A percentile compares a stretch with the other conserved stretches of the same genome.
Evolutionary conservation across 345 rosid species (phyloP).

Genomic region (Durio zibethinus): DNA sequence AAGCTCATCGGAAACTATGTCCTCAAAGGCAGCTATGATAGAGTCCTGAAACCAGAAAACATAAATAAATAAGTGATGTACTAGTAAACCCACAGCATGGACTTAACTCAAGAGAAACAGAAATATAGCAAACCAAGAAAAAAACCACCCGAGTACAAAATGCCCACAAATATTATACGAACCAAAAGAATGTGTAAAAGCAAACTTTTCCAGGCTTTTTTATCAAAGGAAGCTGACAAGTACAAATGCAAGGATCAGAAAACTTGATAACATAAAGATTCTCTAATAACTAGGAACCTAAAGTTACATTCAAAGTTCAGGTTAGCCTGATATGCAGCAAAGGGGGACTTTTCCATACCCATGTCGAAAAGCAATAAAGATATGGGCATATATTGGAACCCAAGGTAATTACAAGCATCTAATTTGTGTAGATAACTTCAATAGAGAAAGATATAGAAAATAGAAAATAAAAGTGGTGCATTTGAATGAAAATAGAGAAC

Average conservation of each 20-base stretch:
- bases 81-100: background rate
- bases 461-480: background rate
- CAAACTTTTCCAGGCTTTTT: background rate
- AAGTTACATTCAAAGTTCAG: background rate
- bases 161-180: background rate
- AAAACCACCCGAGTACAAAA: background rate
- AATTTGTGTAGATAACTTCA: background rate
- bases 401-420: background rate
- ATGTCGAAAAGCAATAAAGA: background rate
- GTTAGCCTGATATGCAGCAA: background rate
- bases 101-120: background rate
- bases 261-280: background rate
- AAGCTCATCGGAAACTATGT: conserved; percentile 71
- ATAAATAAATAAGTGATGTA: background rate
- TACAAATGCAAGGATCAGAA: background rate
- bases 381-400: background rate
- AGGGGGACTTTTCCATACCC: background rate
- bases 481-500: conserved; percentile 20
- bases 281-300: background rate
- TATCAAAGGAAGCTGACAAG: background rate
- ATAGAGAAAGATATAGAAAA: background rate
- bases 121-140: background rate
- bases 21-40: conserved; percentile 55
- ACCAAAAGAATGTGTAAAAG: background rate
- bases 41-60: conserved; percentile 44